These are phyloP conservation scores for Draba incana DNA, from an alignment of 345 rosid genomes.

Conservation along the genomic window DNA sequence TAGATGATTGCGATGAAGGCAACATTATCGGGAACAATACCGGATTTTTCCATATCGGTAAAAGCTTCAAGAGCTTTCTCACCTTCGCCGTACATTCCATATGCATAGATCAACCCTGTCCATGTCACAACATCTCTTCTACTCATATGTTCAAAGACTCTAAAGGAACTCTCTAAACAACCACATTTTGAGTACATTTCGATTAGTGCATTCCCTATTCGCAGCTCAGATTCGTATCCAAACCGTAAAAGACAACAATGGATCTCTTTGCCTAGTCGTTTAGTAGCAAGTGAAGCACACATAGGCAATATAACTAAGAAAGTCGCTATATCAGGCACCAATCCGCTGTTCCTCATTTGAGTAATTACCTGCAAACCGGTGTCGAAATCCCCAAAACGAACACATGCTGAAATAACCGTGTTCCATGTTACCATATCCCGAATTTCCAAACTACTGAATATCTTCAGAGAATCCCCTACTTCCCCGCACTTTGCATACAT, in stretches of 20 bases:
- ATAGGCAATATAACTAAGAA: constrained; percentile 57
- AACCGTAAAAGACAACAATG: constrained; percentile 58
- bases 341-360: constrained; percentile 47
- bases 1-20: constrained; percentile 59
- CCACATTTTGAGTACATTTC: constrained; percentile 83
- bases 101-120: constrained; percentile 68
- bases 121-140: constrained; percentile 74
- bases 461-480: constrained; percentile 45
- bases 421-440: constrained; percentile 67
- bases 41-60: constrained; percentile 52
- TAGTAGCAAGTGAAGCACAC: constrained; percentile 60
- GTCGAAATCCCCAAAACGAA: constrained; percentile 51
- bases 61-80: constrained; percentile 58
- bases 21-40: constrained; percentile 57
- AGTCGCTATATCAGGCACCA: constrained; percentile 55
- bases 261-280: constrained; percentile 64
- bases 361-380: constrained; percentile 52
- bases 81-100: constrained; percentile 71
- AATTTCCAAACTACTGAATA: constrained; percentile 51
- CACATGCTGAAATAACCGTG: constrained; percentile 59
- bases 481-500: constrained; percentile 65
- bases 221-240: constrained; percentile 53
- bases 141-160: constrained; percentile 56
- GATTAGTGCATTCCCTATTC: constrained; percentile 61
- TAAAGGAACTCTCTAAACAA: constrained; percentile 41